Base-by-base conservation (phyloP, 148 eudicot species). In the Rhododendron henanense region DNA sequence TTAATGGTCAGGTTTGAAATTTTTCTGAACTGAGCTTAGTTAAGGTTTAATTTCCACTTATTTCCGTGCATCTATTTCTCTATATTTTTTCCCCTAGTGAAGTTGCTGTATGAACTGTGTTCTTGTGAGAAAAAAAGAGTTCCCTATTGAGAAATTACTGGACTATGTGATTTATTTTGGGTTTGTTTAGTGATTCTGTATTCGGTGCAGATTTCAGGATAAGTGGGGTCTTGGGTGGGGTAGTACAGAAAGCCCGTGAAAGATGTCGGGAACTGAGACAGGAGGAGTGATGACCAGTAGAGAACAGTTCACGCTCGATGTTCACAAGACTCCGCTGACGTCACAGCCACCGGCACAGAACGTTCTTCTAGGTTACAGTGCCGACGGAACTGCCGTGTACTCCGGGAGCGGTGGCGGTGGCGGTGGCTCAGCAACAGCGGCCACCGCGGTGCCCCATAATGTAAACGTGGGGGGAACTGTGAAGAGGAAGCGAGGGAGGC, bases 401-500 rank as follows among this genome's bases (percentile, higher is more conserved):
- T 18, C 86, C 14, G 87, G 85, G n/a, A 48, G 71, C 39, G 25
- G 76, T 21, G 37, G 65, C 33, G 71, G 45, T 23, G 83, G 86
- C 19, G 74, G 86, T 48, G n/a, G 47, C 16, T 77, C 78, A 33
- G 37, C 76, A 71, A 28, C 75, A 4, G 69, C 81, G 23, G 67
- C 37, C 74, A 10, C 75, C 16, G 37, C 37, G 15, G 37, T 77
- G 71, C 50, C 84, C 23, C 88, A 85, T 59, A 84, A 37, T 47
- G n/a, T 87, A 19, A 77, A 77, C 69, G 82, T 83, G 84, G 80
- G 71, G 8, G 86, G 86, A 69, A n/a, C 81, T 31, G 65, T 88
- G 87, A 91, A 90, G 84, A 85, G 83, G 85, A 92, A 91, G 82
- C 89, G 94, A 81, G 94, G 94, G 57, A 87, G 94, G 86, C 94